A percentile compares a stretch with the other conserved stretches of the same genome.
These are phyloP conservation scores for Centella asiatica DNA, from an alignment of 129 eudicot species.

Conservation along the genomic window DNA sequence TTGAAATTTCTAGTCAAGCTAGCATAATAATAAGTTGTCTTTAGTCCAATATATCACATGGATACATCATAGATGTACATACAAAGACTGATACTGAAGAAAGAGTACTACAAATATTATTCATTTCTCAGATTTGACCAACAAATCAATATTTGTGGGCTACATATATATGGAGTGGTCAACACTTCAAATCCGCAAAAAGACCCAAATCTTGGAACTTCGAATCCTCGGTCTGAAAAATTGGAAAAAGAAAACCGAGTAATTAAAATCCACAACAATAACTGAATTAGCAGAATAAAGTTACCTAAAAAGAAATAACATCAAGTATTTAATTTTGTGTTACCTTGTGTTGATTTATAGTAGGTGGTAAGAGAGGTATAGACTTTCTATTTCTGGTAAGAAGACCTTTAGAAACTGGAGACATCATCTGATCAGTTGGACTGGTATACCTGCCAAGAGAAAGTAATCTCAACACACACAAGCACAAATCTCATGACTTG, in stretches of 20 bases:
- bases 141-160: background rate
- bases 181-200: background rate
- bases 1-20: too few species aligned
- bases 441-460: slow-evolving; percentile 57
- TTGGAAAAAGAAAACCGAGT: background rate
- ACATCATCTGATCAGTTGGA: slow-evolving; percentile 82
- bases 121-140: background rate
- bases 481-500: background rate
- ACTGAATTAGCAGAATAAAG: too few species aligned
- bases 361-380: slow-evolving; percentile 32
- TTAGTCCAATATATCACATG: too few species aligned
- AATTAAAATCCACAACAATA: background rate
- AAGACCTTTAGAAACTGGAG: slow-evolving; percentile 65
- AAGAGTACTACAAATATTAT: background rate
- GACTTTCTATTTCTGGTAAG: slow-evolving; percentile 52
- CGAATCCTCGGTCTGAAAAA: slow-evolving; percentile 1
- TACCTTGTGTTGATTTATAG: slow-evolving; percentile 29
- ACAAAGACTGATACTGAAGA: background rate
- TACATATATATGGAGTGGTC: background rate
- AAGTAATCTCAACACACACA: background rate
- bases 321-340: background rate
- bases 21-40: too few species aligned
- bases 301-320: too few species aligned
- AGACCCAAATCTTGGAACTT: background rate
- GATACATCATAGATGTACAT: too few species aligned